A percentile compares a stretch with the other conserved stretches of the same genome.
These are phyloP conservation scores for Plantago elongata DNA, from an alignment of 257 asterid species.

Conservation along the genomic window DNA sequence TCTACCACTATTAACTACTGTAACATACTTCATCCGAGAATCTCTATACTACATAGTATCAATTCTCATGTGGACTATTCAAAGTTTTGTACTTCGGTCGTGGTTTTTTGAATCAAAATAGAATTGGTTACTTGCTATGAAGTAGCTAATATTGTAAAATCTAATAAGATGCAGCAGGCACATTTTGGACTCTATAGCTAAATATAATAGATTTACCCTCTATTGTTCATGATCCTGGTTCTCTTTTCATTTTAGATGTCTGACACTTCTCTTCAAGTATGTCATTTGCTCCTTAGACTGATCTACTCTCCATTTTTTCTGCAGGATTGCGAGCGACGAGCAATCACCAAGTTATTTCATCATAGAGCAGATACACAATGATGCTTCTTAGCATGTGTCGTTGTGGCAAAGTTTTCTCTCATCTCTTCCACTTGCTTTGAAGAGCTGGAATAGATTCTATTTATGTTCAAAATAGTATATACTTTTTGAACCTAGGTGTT, in stretches of 20 bases:
- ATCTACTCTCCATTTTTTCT: slow-evolving; percentile 9
- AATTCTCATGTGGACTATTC: no score
- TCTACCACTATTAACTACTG: no score
- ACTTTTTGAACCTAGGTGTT: neutral
- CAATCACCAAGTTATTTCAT: slow-evolving; percentile 46
- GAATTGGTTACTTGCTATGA: no score
- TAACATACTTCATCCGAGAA: no score
- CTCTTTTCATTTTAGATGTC: neutral
- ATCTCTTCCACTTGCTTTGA: slow-evolving; percentile 6
- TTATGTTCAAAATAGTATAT: neutral
- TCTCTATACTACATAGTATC: no score
- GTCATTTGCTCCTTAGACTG: neutral
- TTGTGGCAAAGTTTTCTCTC: slow-evolving; percentile 9
- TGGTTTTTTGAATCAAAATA: no score
- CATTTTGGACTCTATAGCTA: no score
- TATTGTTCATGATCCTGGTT: neutral
- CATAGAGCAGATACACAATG: slow-evolving; percentile 38
- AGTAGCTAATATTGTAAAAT: no score
- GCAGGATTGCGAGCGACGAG: slow-evolving; percentile 54
- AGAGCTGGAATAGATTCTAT: neutral
- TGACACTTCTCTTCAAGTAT: neutral
- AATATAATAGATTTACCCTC: no score
- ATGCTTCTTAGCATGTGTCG: neutral
- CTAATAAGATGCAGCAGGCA: no score
- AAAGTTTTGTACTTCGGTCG: no score